Evolutionary conservation across 2,329 filamentous ascomycete genomes (phyloP), one percentile per base, ranked within the genome.

Genomic region (Xylariaceae sp.): DNA sequence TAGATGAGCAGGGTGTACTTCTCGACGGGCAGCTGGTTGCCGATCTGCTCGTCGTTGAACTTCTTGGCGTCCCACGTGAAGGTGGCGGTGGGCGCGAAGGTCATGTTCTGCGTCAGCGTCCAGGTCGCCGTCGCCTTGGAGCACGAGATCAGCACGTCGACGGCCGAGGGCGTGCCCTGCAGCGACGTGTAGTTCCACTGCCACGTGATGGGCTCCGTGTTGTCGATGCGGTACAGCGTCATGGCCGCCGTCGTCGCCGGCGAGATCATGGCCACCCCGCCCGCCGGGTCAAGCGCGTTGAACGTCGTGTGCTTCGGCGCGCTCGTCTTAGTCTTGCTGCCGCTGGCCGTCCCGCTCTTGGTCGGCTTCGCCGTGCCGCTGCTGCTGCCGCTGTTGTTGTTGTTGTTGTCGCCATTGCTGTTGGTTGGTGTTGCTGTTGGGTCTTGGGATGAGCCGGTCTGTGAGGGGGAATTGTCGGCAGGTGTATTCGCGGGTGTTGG

Each of bases 151-250:
- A 85, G 68, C 11, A 87, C 74, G 59, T 87, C 82, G 52, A 88
- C 66, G 33, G 82, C 84, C 3, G 81, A 83, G 2, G 85, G 85
- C 1, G 75, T 80, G 21, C 73, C 82, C 50, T 77, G 74, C 24
- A 88, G 69, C 37, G 79, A 79, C 3, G 85, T 87, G 73, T 86
- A 87, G 72, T 87, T 87, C 83, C 84, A 88, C 40, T 72, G 77
- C 70, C 81, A 84, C 11, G 82, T 86, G 36, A 86, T 73, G 37
- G 74, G 74, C 64, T 64, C 64, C 9, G 59, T 57, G 53, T 85
- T 78, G 56, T 81, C 80, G 56, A 87, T 83, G 65, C 83, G 83
- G 76, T 82, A 86, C 33, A 84, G 75, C 53, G 78, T 74, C 8
- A 76, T 74, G 21, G 75, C 73, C 9, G 70, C 66, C 3, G 73